phyloP scores from a whole-genome alignment of 2,329 filamentous ascomycete species.

The Helicocarpus griseus region DNA sequence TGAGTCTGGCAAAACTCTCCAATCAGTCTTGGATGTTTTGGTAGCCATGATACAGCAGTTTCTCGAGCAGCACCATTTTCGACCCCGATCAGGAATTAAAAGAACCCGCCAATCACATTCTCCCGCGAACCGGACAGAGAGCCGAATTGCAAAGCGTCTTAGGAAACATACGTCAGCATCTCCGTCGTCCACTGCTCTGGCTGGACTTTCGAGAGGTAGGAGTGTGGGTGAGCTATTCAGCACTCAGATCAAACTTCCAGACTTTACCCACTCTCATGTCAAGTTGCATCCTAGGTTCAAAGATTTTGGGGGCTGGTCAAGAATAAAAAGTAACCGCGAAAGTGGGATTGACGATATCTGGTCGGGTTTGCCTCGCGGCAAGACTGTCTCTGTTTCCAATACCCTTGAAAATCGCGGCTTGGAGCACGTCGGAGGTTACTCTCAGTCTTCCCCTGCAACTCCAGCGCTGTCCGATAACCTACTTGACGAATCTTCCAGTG shows the following conservation, averaged over 20 bases:
- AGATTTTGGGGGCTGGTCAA: conserved; percentile 31
- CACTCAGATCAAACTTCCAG: conserved; percentile 22
- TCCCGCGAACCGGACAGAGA: not conserved
- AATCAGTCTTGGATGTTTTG: conserved; percentile 54
- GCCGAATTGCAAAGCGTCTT: not conserved
- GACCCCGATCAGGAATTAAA: conserved; percentile 36
- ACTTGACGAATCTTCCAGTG: not conserved
- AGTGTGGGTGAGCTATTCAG: conserved; percentile 19
- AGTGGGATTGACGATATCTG: conserved; percentile 13
- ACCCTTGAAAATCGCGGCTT: not conserved
- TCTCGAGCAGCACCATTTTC: conserved; percentile 61
- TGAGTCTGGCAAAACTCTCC: conserved; percentile 37
- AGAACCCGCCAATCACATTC: not conserved
- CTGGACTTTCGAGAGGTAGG: not conserved
- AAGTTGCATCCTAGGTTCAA: conserved; percentile 7
- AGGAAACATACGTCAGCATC: conserved; percentile 4
- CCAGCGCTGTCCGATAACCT: not conserved
- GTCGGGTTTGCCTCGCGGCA: conserved; percentile 12
- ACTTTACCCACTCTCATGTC: conserved; percentile 12
- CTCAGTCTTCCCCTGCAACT: not conserved
- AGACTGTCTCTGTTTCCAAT: not conserved
- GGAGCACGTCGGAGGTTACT: not conserved
- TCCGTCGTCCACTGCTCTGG: not conserved
- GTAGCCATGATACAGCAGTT: conserved; percentile 63
- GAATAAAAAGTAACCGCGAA: conserved; percentile 28